phyloP scores from a whole-genome alignment of 2,329 filamentous ascomycete genomes.

The Penicillium sp. region DNA sequence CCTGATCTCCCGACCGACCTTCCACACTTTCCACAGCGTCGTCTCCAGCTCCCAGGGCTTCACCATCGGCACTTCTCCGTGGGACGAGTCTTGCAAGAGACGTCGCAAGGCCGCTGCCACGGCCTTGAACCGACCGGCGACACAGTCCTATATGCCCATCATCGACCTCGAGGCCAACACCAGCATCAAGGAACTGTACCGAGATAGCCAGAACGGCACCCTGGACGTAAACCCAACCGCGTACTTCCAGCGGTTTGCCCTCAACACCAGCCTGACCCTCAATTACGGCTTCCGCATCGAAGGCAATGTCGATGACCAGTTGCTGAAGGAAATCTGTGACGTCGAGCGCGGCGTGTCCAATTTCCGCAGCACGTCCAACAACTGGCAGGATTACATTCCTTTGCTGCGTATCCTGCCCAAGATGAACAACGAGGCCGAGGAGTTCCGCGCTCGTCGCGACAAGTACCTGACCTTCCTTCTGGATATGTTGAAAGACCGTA shows the following conservation, averaged over 20 bases:
- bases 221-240: conserved; percentile 67
- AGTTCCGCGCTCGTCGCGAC: conserved; percentile 67
- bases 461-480: conserved; percentile 62
- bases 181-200: conserved; percentile 69
- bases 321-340: conserved; percentile 70
- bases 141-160: conserved; percentile 78
- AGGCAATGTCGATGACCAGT: conserved; percentile 64
- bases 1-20: conserved; percentile 71
- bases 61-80: conserved; percentile 80
- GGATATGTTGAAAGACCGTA: conserved; percentile 59
- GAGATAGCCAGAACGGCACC: conserved; percentile 61
- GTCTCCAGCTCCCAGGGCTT: conserved; percentile 75
- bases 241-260: conserved; percentile 72
- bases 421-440: conserved; percentile 61
- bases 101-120: conserved; percentile 76
- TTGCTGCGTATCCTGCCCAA: conserved; percentile 64
- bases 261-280: conserved; percentile 74
- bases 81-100: conserved; percentile 76
- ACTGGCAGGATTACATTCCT: conserved; percentile 83
- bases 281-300: conserved; percentile 78
- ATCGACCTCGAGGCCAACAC: conserved; percentile 72
- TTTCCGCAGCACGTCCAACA: conserved; percentile 75
- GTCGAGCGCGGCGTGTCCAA: conserved; percentile 75
- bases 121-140: conserved; percentile 71
- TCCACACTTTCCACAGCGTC: conserved; percentile 79